These are phyloP conservation scores for Thielaviopsis populi DNA, from an alignment of 2,329 filamentous ascomycete species.

Conservation along the genomic window DNA sequence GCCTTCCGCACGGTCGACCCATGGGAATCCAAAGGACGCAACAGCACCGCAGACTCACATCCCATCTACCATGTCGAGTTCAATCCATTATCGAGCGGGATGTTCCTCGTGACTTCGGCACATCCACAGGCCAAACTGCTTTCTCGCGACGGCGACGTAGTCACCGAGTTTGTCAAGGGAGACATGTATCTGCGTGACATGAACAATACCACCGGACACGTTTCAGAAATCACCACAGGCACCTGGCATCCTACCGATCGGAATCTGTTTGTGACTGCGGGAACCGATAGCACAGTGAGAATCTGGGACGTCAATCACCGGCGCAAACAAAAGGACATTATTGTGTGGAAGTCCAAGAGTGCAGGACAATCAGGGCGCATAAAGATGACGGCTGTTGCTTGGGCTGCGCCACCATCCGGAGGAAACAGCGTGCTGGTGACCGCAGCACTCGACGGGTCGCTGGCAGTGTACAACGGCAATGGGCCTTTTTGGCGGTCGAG, in stretches of 20 bases:
- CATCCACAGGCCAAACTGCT: constrained; percentile 83
- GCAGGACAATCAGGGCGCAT: constrained; percentile 77
- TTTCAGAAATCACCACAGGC: constrained; percentile 78
- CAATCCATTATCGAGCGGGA: constrained; percentile 63
- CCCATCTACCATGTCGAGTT: constrained; percentile 77
- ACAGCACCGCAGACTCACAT: constrained; percentile 64
- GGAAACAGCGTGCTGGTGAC: constrained; percentile 64
- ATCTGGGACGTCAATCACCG: constrained; percentile 96
- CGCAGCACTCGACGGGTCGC: constrained; percentile 72
- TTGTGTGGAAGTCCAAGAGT: constrained; percentile 90
- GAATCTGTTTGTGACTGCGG: constrained; percentile 76
- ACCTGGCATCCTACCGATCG: constrained; percentile 81
- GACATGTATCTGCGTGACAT: constrained; percentile 98
- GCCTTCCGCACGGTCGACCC: constrained; percentile 90
- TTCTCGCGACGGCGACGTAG: constrained; percentile 69
- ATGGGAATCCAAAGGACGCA: constrained; percentile 53
- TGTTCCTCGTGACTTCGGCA: constrained; percentile 75
- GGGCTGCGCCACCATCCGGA: constrained; percentile 65
- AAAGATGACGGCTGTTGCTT: constrained; percentile 83
- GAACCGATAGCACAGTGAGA: constrained; percentile 84
- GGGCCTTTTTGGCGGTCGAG: constrained; percentile 71
- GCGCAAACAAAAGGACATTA: constrained; percentile 76
- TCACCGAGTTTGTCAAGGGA: constrained; percentile 86
- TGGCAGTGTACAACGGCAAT: constrained; percentile 85
- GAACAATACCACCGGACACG: constrained; percentile 93